Percentiles rank a stretch among this genome's conserved stretches.
Conservation (phyloP, 345 rosid genomes). For the Cardamine occulta region DNA sequence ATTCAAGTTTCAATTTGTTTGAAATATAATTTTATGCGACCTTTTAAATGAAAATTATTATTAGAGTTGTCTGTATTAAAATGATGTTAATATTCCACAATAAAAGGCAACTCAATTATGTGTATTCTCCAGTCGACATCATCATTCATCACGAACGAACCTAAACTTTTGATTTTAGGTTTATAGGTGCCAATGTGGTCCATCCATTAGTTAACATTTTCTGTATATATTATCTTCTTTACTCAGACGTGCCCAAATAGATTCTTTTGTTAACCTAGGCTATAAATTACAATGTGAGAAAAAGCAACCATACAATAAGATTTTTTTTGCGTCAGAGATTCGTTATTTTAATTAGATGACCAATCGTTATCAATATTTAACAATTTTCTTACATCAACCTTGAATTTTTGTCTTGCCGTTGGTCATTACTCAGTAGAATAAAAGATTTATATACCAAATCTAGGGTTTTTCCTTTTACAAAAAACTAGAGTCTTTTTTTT, state of each 20-base stretch:
- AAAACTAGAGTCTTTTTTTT: too few relatives aligned
- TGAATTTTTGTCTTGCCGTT: not conserved
- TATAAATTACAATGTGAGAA: not conserved
- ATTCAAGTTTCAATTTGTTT: not conserved
- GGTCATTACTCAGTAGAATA: slow-evolving; percentile 11
- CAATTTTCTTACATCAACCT: slow-evolving; percentile 1
- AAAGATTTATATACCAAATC: not conserved
- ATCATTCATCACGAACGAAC: slow-evolving; percentile 17
- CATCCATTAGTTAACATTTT: slow-evolving; percentile 22
- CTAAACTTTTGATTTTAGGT: slow-evolving; percentile 19
- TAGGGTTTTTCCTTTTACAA: not conserved
- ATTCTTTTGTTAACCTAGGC: not conserved
- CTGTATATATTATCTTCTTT: slow-evolving; percentile 8
- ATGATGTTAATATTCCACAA: not conserved
- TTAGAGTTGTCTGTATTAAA: not conserved
- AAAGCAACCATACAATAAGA: not conserved
- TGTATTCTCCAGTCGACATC: slow-evolving; percentile 27
- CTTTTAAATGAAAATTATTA: not conserved
- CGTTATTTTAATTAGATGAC: slow-evolving; percentile 3
- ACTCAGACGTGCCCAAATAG: not conserved
- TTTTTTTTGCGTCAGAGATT: not conserved
- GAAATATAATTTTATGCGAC: not conserved
- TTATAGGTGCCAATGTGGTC: slow-evolving; percentile 36
- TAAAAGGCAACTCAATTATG: slow-evolving; percentile 33
- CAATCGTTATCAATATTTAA: slow-evolving; percentile 19